Percentiles rank a stretch among this genome's conserved stretches.
These are phyloP conservation scores for Epichloe gansuensis DNA, from an alignment of 2,329 filamentous ascomycete species.

Conservation along the genomic window DNA sequence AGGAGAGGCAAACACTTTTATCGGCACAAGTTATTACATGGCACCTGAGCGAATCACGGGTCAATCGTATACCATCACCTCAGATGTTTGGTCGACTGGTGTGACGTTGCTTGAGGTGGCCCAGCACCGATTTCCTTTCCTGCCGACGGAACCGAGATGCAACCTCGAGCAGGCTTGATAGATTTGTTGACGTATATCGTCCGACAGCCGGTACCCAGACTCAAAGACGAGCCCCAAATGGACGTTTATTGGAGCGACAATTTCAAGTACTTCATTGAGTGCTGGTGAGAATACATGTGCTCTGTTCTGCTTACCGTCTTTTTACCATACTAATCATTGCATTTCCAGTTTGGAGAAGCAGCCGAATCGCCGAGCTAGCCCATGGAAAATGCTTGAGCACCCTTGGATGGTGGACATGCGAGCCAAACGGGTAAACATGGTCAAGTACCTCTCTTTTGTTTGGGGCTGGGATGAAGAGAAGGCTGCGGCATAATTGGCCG, in stretches of 20 bases:
- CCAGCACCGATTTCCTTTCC: conserved; percentile 96
- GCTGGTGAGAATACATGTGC: conserved; percentile 59
- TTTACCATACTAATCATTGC: conserved; percentile 12
- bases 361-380: conserved; percentile 71
- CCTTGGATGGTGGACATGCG: conserved; percentile 98
- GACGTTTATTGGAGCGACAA: conserved; percentile 91
- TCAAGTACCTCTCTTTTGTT: conserved; percentile 81
- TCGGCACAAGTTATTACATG: conserved; percentile 99
- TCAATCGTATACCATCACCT: conserved; percentile 96
- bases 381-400: conserved; percentile 98
- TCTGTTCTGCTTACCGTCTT: not conserved
- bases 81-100: conserved; percentile 94
- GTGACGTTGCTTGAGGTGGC: conserved; percentile 98
- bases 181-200: conserved; percentile 97
- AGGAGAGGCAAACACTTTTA: conserved; percentile 96
- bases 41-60: conserved; percentile 95
- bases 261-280: conserved; percentile 99
- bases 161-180: conserved; percentile 83
- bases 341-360: conserved; percentile 78
- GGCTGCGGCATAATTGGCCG: not conserved
- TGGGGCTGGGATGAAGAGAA: conserved; percentile 82
- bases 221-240: conserved; percentile 87
- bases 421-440: conserved; percentile 94
- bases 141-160: conserved; percentile 90
- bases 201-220: conserved; percentile 81